Base-by-base conservation (phyloP, 805 yeast species). In the Lipomyces anomalus region DNA sequence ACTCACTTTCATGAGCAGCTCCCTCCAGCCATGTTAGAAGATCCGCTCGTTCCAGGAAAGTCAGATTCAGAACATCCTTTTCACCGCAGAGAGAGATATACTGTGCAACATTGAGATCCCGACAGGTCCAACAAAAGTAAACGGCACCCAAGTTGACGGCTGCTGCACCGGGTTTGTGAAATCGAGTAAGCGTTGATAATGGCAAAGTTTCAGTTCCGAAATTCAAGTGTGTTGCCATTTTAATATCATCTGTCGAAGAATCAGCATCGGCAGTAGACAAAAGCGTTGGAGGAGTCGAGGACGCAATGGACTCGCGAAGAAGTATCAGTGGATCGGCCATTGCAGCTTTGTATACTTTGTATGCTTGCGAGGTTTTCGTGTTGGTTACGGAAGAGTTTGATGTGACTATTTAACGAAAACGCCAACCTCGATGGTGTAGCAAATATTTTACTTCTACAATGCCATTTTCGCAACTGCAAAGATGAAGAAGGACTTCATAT, bases 21-120 rank as follows among this genome's bases (percentile, higher is more conserved):
- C 95, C 95, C 48, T 74, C 75, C 42, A 90, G 72, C 88, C 92
- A 89, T 24, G 85, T 75, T 44, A 82, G 72, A 50, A 90, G 72
- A 61, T 90, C 95, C 6, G 87, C 80, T 65, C 94, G 80, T 57
- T 87, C 95, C 61, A 85, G 66, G 60, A 90, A 89, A 46, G 85
- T 79, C 61, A 90, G 75, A 52, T 85, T 85, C 2, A 78, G 71
- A 28, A 90, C 72, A 2, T 76, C 73, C 33, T 74, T 67, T 40
- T 72, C 74, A 57, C 78, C 82, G 53, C 95, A 85, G 32, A 76
- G 80, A 7, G 79, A 74, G 48, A 87, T 75, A 62, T 90, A 89
- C 44, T 86, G 95, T 9, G 95, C 82, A 37, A 88, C 82, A 33
- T 81, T 75, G 22, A 84, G 72, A 44, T 84, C 85, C 48, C 75